phyloP scores from a whole-genome alignment of 345 rosid species.

The Euphorbia lathyris region DNA sequence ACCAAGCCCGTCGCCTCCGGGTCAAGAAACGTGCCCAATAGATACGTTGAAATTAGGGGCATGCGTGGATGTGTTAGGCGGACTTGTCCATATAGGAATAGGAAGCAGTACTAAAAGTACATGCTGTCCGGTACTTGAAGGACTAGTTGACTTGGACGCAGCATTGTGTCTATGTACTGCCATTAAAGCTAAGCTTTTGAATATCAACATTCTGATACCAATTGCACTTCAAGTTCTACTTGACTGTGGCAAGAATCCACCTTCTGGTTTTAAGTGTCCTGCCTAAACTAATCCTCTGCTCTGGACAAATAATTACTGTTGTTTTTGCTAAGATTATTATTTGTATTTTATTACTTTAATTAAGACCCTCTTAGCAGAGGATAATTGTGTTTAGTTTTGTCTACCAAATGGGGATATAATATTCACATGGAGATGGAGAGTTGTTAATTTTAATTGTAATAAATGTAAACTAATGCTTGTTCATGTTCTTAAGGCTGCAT shows the following conservation, averaged over 20 bases:
- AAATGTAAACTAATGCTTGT: no score
- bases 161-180: conserved; percentile 90
- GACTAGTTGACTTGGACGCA: conserved; percentile 72
- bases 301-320: neutral
- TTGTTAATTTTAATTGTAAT: no score
- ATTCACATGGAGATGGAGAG: no score
- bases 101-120: conserved; percentile 67
- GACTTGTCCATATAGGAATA: conserved; percentile 66
- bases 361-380: no score
- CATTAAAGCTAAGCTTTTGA: conserved; percentile 73
- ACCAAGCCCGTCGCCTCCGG: conserved; percentile 20
- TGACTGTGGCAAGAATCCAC: conserved; percentile 78
- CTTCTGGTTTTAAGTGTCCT: conserved; percentile 69
- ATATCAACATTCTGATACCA: conserved; percentile 63
- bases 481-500: no score
- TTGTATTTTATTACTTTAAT: neutral
- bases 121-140: conserved; percentile 84
- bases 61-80: conserved; percentile 87
- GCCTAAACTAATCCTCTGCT: conserved; percentile 16
- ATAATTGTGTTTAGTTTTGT: no score
- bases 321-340: neutral
- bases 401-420: no score
- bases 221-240: conserved; percentile 79
- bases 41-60: conserved; percentile 74
- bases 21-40: conserved; percentile 59